Percentiles rank a stretch among this genome's conserved stretches.
These are phyloP conservation scores for Sporothrix luriei DNA, from an alignment of 2,329 filamentous ascomycete species.

Conservation along the genomic window DNA sequence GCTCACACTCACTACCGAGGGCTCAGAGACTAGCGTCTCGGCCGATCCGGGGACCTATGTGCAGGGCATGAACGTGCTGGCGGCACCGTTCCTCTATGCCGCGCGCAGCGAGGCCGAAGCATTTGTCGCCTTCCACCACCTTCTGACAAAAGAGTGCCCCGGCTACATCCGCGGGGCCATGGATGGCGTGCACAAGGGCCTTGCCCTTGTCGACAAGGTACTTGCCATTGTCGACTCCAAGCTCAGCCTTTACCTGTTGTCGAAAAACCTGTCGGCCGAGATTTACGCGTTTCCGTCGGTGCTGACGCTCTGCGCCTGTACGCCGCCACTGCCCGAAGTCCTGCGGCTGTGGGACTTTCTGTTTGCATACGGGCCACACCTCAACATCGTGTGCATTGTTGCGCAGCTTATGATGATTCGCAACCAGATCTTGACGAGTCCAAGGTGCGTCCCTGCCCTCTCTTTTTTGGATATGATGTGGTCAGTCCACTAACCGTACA, in stretches of 20 bases:
- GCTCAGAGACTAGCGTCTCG: constrained; percentile 60
- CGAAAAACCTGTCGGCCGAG: constrained; percentile 86
- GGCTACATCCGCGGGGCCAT: constrained; percentile 94
- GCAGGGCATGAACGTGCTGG: constrained; percentile 98
- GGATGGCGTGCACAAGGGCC: constrained; percentile 92
- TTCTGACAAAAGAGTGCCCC: constrained; percentile 85
- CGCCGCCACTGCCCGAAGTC: constrained; percentile 90
- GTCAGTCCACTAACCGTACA: constrained; percentile 45
- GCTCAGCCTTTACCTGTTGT: constrained; percentile 78
- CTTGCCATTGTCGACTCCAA: constrained; percentile 89
- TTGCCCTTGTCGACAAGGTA: constrained; percentile 89
- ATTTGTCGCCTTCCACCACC: constrained; percentile 84
- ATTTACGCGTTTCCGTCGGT: constrained; percentile 97
- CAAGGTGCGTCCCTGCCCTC: constrained; percentile 62
- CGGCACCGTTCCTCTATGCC: constrained; percentile 92
- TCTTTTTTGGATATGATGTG: constrained; percentile 17
- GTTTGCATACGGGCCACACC: constrained; percentile 90
- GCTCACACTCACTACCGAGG: constrained; percentile 63
- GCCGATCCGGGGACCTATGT: constrained; percentile 84
- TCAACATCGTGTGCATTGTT: constrained; percentile 96
- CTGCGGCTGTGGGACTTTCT: constrained; percentile 94
- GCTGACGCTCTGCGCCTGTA: constrained; percentile 91
- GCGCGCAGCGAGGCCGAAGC: constrained; percentile 93
- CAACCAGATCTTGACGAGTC: constrained; percentile 77
- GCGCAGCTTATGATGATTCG: constrained; percentile 89